Evolutionary conservation across 495 filamentous ascomycete species (phyloP), one percentile per base, ranked within the genome.

Genomic region (Xylaria longipes): DNA sequence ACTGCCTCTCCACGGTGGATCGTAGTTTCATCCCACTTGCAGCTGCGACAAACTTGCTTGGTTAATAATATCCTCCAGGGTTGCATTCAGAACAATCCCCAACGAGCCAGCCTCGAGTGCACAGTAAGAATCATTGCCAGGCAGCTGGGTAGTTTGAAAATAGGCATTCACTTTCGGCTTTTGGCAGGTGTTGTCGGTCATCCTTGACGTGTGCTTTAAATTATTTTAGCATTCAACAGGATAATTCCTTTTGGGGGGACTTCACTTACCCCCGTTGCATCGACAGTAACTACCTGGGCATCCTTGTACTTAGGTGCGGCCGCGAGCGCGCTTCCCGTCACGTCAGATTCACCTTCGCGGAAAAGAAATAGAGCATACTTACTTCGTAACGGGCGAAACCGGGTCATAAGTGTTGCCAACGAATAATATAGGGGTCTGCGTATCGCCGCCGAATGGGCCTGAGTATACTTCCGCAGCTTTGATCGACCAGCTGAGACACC

Each of bases 371-470:
- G 3, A 33, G 9, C 0, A 1, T 15, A 66, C 64, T 66, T 39
- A 66, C 64, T 54, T 52, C 20, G 64, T 35, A 25, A 33, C 43
- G 3, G 64, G 64, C 9, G 64, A n/a, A 54, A 90, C 86, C 0
- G 89, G 89, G 66, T 91, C 88, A 9, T 84, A 76, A 0, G 81
- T 84, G 73, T 86, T 90, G 70, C 82, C 84, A 5, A 90, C 77
- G 54, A 91, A 87, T 12, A 91, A 79, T 56, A 91, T 73, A 3
- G 89, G 89, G 65, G 86, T 82, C 0, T 84, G 77, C 1, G 87
- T 89, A n/a, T 81, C 74, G 57, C 64, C 64, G 17, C 64, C 64
- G 31, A 66, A 66, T 20, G 64, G 64, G 20, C 64, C 64, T 6
- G 64, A 54, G 25, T 5, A 66, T 3, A 27, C 46, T 15, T 66